These are phyloP conservation scores for Coffea eugenioides DNA, from an alignment of 257 asterid genomes.

Conservation along the genomic window DNA sequence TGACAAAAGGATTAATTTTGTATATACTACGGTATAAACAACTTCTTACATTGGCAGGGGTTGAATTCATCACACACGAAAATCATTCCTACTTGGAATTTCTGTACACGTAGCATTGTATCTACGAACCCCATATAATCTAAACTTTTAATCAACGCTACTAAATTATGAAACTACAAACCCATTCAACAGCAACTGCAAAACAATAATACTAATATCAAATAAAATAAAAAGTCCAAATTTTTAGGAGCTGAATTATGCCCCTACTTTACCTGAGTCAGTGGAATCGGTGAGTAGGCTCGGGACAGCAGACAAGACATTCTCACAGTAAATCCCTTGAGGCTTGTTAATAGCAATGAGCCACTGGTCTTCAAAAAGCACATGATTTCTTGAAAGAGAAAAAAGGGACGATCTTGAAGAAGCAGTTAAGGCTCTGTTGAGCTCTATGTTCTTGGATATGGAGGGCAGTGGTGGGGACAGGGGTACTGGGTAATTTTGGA, in stretches of 20 bases:
- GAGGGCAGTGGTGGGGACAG: constrained; percentile 68
- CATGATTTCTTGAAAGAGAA: constrained; percentile 55
- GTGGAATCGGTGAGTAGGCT: constrained; percentile 40
- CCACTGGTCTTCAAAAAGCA: constrained; percentile 88
- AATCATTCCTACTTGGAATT: too few species aligned
- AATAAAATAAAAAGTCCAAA: not conserved
- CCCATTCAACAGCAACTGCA: not conserved
- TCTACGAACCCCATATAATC: not conserved
- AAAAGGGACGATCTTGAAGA: constrained; percentile 71
- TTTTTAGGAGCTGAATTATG: not conserved
- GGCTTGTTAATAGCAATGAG: constrained; percentile 87
- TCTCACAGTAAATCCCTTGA: constrained; percentile 79
- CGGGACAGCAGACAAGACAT: constrained; percentile 50
- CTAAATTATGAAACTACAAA: not conserved
- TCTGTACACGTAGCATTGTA: too few species aligned
- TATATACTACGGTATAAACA: too few species aligned
- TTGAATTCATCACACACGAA: too few species aligned
- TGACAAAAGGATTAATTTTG: too few species aligned
- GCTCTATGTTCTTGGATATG: constrained; percentile 70
- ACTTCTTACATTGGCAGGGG: too few species aligned
- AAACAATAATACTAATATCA: too few species aligned
- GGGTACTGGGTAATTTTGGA: constrained; percentile 58
- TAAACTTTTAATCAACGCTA: too few species aligned
- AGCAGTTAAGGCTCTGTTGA: constrained; percentile 72
- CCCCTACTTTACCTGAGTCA: constrained; percentile 35